Evolutionary conservation across 108 stramenopile genomes (phyloP), one percentile per base, ranked within the genome.

Genomic region (Pseudonitzschia multiseries): DNA sequence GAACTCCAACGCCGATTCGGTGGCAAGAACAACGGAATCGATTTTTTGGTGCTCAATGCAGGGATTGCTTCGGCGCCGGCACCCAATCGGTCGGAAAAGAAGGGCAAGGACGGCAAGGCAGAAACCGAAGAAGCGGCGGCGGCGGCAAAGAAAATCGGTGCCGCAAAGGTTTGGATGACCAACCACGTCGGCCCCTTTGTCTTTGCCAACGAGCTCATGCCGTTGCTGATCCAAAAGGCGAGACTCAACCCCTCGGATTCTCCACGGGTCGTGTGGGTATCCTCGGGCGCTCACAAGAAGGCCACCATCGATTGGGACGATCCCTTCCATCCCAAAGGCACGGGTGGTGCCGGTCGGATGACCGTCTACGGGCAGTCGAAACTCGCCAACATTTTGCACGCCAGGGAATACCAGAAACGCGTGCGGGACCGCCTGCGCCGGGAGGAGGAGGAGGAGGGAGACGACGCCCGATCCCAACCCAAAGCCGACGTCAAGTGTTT

Each of bases 221-320:
- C 22, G 18, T 17, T 29, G 40, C 18, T 67, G 24, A 24, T 51
- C 8, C 48, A 48, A 48, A 50, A 40, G 0, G 66, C 66, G 20
- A 67, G 42, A 51, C 13, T 50, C 0, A 40, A 62, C 8, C 61
- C 15, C 0, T 18, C n/a, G 14, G 2, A 67, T 22, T 5, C 46
- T 18, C 48, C 50, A 18, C 66, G 66, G n/a, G 66, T 50, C 28
- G 66, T 67, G 0, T 67, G 48, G 66, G 66, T 67, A 0, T 67
- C 66, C 28, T 67, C 66, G 17, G 66, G 66, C 10, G 66, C 66
- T 6, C 66, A 67, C 66, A 67, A 67, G 28, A 67, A n/a, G 22
- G 66, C 46, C 31, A 4, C 17, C 28, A 51, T 67, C 40, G 26
- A 51, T 21, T 67, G 66, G 66, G 66, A 48, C 8, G 46, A 67